Evolutionary conservation across 768 basidiomycete species (phyloP), one percentile per base, ranked within the genome.

Genomic region (Pholiota microspora): DNA sequence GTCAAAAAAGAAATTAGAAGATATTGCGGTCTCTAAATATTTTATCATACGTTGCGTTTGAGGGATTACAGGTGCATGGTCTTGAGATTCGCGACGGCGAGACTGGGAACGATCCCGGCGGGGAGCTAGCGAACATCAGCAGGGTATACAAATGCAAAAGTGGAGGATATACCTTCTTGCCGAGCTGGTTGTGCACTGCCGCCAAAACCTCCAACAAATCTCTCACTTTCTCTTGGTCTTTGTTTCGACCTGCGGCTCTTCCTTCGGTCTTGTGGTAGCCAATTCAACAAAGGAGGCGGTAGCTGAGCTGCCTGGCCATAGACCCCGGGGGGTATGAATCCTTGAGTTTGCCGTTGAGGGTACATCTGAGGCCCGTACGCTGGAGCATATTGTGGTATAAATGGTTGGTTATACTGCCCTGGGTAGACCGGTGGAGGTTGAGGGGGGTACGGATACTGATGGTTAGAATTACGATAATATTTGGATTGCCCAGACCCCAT

Each of bases 211-310:
- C 63, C 63, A 9, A 54, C 50, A 49, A 63, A 68, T 40, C 58
- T 62, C 27, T 71, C 70, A 0, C 67, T 62, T 38, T 67, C 54
- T 28, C 54, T 64, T 28, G 58, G 52, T 46, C 52, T 55, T 28
- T 55, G 54, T 28, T 53, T 61, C 32, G 47, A 58, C 38, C 47
- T 49, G 38, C 51, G 44, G 13, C 48, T 51, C 47, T 42, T 45
- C 27, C 55, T 46, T 45, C 51, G 59, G 16, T 68, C 62, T 50
- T 62, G 67, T 4, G 66, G 59, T 10, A 66, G 52, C 57, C 58
- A 68, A 25, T 58, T 57, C 31, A 67, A 25, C 42, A 61, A 57
- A 16, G 62, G 65, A 31, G 61, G 69, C 16, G 65, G 68, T 21
- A 66, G 53, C n/a, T 49, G 54, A 3, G 57, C 46, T 6, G 53